Conservation (phyloP, 495 filamentous ascomycete genomes). For the Rostrohypoxylon terebratum region DNA sequence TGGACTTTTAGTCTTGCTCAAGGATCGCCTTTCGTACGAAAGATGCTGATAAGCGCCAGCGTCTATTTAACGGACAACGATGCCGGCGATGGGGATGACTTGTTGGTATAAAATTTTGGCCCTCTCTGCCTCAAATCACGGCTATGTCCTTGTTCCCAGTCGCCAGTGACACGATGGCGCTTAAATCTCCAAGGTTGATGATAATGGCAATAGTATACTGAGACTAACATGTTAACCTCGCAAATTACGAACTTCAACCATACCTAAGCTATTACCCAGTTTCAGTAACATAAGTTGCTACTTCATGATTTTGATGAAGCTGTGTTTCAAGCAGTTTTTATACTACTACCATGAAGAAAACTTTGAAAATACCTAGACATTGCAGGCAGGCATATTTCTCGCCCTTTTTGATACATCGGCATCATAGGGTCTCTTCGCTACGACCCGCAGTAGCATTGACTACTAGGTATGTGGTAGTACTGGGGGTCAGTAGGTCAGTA, state of each 20-base stretch:
- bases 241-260: not conserved
- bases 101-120: not conserved
- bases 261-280: no score
- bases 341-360: not conserved
- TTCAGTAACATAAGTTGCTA: not conserved
- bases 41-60: not conserved
- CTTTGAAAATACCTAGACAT: not conserved
- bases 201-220: not conserved
- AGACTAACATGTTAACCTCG: not conserved
- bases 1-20: slow-evolving; percentile 1
- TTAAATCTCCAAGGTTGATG: no score
- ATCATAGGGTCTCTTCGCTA: not conserved
- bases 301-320: not conserved
- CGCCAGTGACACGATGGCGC: not conserved
- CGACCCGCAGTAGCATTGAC: not conserved
- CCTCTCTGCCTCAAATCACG: not conserved
- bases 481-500: no score
- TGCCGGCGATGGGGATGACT: not conserved
- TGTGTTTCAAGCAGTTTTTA: not conserved
- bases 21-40: not conserved
- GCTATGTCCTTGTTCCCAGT: not conserved
- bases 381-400: not conserved
- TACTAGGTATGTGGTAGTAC: no score
- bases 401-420: not conserved
- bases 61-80: not conserved